Base-by-base conservation (phyloP, 78 protist species). In the Speleostelium caveatum region DNA sequence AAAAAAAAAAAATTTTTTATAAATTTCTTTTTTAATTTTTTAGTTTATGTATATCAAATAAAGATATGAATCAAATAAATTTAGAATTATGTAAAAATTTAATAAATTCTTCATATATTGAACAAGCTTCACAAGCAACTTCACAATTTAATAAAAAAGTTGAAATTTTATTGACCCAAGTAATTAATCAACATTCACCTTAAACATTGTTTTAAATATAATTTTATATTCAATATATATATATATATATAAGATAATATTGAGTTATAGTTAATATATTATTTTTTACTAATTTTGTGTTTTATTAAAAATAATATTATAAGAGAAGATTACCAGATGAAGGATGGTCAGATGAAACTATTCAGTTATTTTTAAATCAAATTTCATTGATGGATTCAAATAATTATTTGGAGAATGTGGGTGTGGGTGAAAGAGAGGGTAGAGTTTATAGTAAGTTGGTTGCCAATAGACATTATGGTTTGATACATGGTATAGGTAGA, bases 381-480 rank as follows among this genome's bases (percentile, higher is more conserved):
- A 69, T 97, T 4, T 75, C 98, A 30, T 17, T 41, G 68, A 96
- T 97, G 98, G 99, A 97, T 80, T 74, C 94, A 38, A 97, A 97
- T 78, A 95, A 95, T 38, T 96, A 94, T 62, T 32, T 53, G 17
- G 97, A 75, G 62, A 92, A 95, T 62, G 79, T 68, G 16, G 99
- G 99, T 24, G 98, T 96, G 22, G 99, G 99, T 2, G 99, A 99
- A 65, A 86, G 99, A 17, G 99, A 99, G 61, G 99, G 95, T 3
- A 79, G 99, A 19, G 56, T 98, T 2, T 63, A 28, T 36, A 66
- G 92, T 69, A n/a, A 78, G 2, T 32, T 97, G 7, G 99, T 99
- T 1, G 28, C 41, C 0, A 30, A 61, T n/a, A 45, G 93, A 65
- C 93, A 75, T 39, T 86, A 56, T 68, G 65, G 95, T 0, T 14